Evolutionary conservation across 768 basidiomycete species (phyloP).

Genomic region (Rhodotorula babjevae): DNA sequence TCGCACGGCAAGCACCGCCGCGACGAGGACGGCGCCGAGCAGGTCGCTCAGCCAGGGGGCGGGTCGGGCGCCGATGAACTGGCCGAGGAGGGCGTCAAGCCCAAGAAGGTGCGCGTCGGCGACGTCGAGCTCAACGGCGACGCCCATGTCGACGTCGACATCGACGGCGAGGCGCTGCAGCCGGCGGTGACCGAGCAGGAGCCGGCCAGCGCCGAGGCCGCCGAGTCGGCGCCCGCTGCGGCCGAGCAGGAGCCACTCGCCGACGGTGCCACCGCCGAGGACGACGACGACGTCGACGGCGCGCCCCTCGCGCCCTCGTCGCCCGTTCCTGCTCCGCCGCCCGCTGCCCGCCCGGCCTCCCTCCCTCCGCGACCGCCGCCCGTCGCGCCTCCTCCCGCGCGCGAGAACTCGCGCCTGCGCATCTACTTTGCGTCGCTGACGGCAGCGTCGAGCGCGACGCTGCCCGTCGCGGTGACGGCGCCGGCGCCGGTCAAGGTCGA

Average conservation of each 20-base stretch:
- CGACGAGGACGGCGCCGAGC: constrained; percentile 19
- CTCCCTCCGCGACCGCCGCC: neutral
- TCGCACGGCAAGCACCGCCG: constrained; percentile 23
- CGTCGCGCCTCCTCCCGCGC: constrained; percentile 13
- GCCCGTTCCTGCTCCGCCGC: neutral
- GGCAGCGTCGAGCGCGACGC: neutral
- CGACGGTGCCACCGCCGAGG: neutral
- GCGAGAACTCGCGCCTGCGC: constrained; percentile 49
- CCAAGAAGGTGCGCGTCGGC: constrained; percentile 34
- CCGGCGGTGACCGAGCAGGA: neutral
- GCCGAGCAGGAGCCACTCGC: constrained; percentile 35
- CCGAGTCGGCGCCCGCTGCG: neutral
- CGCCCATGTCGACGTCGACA: neutral
- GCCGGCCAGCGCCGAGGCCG: neutral
- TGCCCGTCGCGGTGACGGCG: neutral
- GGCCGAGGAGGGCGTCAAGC: constrained; percentile 10
- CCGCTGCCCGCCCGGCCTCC: too few species aligned
- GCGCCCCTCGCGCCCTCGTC: neutral
- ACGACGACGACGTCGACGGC: constrained; percentile 3
- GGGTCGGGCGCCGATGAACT: constrained; percentile 37
- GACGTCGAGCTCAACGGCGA: neutral
- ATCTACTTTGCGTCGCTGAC: constrained; percentile 51
- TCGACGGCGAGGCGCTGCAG: neutral
- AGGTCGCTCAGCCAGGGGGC: neutral
- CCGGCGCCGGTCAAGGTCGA: neutral